These are phyloP conservation scores for Thinopyrum elongatum DNA, from an alignment of 176 grass and related monocot genomes.

Conservation along the genomic window DNA sequence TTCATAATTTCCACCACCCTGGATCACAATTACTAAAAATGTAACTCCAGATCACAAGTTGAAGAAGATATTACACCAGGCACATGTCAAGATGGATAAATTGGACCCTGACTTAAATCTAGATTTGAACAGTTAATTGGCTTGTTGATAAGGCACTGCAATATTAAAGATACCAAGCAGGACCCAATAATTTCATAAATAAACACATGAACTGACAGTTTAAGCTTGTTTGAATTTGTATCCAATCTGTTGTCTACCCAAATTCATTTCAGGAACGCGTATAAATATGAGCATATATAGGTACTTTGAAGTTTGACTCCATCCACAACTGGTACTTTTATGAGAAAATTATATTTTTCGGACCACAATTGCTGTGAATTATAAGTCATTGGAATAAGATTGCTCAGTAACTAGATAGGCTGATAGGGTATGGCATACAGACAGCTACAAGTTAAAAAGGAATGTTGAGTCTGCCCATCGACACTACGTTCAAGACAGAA, in stretches of 20 bases:
- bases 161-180: background rate
- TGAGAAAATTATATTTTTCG: background rate
- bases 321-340: background rate
- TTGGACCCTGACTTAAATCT: constrained; percentile 5
- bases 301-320: background rate
- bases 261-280: background rate
- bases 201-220: background rate
- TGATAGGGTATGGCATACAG: constrained; percentile 1
- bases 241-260: background rate
- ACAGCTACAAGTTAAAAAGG: background rate
- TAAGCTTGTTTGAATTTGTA: background rate
- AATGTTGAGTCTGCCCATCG: background rate
- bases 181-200: constrained; percentile 9
- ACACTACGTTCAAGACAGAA: constrained; percentile 21
- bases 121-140: background rate
- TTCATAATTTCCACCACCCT: constrained; percentile 92
- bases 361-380: background rate
- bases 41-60: background rate
- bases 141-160: background rate
- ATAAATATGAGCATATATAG: constrained; percentile 2
- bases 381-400: background rate
- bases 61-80: background rate
- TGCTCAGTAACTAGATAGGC: background rate
- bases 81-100: constrained; percentile 23
- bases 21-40: constrained; percentile 17